These are phyloP conservation scores for Phlebopus sp. DNA, from an alignment of 1,284 basidiomycete species.

Conservation along the genomic window DNA sequence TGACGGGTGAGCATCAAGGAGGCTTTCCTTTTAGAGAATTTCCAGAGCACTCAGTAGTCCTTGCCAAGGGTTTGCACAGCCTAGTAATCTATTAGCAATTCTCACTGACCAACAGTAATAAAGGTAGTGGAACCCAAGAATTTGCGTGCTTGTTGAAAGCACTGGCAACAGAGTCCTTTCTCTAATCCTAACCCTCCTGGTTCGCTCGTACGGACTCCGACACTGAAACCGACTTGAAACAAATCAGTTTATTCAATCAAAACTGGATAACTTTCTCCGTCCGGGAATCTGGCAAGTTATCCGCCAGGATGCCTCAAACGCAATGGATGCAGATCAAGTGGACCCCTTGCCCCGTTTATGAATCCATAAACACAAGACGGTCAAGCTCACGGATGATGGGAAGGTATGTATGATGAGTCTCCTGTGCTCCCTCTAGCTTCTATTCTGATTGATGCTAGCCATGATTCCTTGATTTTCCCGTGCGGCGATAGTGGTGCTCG, in stretches of 20 bases:
- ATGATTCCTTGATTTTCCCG: background rate
- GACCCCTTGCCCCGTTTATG: conserved; percentile 23
- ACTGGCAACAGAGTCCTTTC: no score
- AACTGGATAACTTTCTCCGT: conserved; percentile 18
- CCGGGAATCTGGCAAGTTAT: conserved; percentile 24
- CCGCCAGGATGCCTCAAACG: conserved; percentile 16
- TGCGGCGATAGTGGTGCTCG: conserved; percentile 8
- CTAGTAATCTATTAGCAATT: background rate
- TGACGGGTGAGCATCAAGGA: conserved; percentile 20
- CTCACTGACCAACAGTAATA: no score
- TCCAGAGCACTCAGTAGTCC: no score
- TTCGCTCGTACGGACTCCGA: no score
- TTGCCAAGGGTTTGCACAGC: background rate
- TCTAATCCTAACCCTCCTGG: no score
- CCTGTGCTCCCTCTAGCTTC: conserved; percentile 1
- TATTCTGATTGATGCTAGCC: conserved; percentile 8
- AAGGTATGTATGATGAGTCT: conserved; percentile 8
- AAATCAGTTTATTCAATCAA: background rate
- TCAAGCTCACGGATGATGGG: background rate
- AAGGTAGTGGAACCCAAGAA: no score
- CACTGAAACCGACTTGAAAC: conserved; percentile 1
- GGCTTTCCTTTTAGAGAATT: conserved; percentile 18
- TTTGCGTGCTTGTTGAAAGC: no score
- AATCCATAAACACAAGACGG: conserved; percentile 6
- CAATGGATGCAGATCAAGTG: conserved; percentile 2